Evolutionary conservation across 2,329 filamentous ascomycete species (phyloP).

Genomic region (Lasiodiplodia gonubiensis): DNA sequence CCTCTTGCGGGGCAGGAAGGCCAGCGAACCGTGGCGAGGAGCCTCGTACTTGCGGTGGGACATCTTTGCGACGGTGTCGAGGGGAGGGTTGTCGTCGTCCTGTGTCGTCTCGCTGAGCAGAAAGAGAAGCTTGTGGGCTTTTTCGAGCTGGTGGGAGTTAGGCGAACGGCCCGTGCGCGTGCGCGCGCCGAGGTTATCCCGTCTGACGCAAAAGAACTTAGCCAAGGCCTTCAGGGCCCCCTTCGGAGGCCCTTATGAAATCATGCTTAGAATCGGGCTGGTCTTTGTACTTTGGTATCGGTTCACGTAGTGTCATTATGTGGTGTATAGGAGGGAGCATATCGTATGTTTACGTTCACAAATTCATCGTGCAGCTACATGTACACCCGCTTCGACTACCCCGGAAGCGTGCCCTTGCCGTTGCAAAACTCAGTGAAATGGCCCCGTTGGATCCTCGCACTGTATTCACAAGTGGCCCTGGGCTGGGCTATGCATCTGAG

Average conservation of each 20-base stretch:
- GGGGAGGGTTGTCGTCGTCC: conserved; percentile 23
- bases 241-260: no score
- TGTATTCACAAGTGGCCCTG: not conserved
- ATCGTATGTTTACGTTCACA: no score
- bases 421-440: no score
- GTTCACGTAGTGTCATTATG: no score
- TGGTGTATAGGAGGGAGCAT: no score
- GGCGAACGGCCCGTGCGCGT: conserved; percentile 8
- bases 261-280: no score
- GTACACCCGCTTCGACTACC: no score
- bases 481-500: not conserved
- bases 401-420: no score
- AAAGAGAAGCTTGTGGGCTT: conserved; percentile 18
- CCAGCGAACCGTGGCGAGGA: conserved; percentile 84
- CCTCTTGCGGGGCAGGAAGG: conserved; percentile 72
- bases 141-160: conserved; percentile 26
- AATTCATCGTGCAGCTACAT: no score
- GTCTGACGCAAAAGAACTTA: not conserved
- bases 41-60: conserved; percentile 78
- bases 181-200: not conserved
- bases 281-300: not conserved
- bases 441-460: not conserved
- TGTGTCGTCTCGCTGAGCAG: conserved; percentile 25
- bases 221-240: no score
- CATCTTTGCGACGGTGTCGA: conserved; percentile 41